These are phyloP conservation scores for Podila epicladia DNA, from an alignment of 192 early-diverging fungal species.

Conservation along the genomic window DNA sequence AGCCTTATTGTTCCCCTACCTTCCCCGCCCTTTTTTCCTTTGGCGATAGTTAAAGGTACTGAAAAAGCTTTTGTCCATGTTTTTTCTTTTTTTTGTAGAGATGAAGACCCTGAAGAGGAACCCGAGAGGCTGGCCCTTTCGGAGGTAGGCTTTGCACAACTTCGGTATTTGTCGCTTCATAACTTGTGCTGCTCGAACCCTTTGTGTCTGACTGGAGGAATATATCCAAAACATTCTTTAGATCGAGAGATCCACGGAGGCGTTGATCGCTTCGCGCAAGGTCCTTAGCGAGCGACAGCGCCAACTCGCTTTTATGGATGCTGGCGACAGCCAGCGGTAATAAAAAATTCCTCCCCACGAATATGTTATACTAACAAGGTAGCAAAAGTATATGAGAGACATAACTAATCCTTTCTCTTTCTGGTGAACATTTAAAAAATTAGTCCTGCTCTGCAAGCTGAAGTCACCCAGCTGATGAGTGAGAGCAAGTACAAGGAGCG, in stretches of 20 bases:
- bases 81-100: not conserved
- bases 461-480: constrained; percentile 8
- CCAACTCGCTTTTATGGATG: not conserved
- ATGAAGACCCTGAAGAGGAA: not conserved
- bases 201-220: not conserved
- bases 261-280: not conserved
- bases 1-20: no score
- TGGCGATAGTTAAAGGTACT: no score
- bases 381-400: not conserved
- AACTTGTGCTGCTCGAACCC: not conserved
- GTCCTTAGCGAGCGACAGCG: constrained; percentile 7
- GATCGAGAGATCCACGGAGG: constrained; percentile 1
- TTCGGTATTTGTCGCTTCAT: not conserved
- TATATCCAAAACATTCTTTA: not conserved
- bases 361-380: no score
- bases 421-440: not conserved
- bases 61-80: no score
- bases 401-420: not conserved
- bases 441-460: constrained; percentile 8
- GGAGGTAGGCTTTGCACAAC: not conserved
- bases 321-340: not conserved
- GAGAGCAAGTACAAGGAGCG: constrained; percentile 16
- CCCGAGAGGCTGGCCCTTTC: not conserved
- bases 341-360: not conserved
- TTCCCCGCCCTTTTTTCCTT: no score